Evolutionary conservation across 2,329 filamentous ascomycete species (phyloP), one percentile per base, ranked within the genome.

Genomic region (Rhynchosporium secalis): DNA sequence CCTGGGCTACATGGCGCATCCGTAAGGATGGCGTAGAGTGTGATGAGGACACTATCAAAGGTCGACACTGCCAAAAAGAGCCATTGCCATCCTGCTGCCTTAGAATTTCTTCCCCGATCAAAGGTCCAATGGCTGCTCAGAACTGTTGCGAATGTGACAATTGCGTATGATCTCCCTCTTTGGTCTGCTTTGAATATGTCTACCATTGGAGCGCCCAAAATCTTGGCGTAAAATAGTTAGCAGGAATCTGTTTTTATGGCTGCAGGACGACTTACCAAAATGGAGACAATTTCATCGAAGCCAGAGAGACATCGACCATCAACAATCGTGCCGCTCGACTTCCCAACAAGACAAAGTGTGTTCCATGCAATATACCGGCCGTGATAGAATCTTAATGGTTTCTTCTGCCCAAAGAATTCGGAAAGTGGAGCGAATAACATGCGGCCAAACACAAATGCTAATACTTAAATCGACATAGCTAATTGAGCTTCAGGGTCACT

Each of bases 361-460:
- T 82, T 84, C 76, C 80, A 85, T 6, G 79, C 61, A 0, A 84
- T 70, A 64, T 83, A 86, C 73, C 80, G 79, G 1, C 79, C 33
- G 61, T 79, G 82, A 3, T 76, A 76, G 0, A 66, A 60, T 47
- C 80, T 77, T 8, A 79, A 68, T 9, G 82, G 68, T 0, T 63
- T 63, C 73, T 66, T 0, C 78, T 69, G 0, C 0, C 80, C 81
- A 58, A 77, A 81, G 0, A 81, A 68, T 62, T 83, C 81, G 0
- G 79, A 78, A 9, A 79, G n/a, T 77, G 40, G 78, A 78, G 0
- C 85, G 74, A 63, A 81, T 76, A 38, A 72, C 72, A 49, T 76
- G 73, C 68, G 76, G 0, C 75, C 72, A 51, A 86, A 81, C 56
- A 79, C 65, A 33, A 87, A 76, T 20, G 86, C 83, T 0, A 71